These are phyloP conservation scores for Primulina eburnea DNA, from an alignment of 257 asterid species.

Conservation along the genomic window DNA sequence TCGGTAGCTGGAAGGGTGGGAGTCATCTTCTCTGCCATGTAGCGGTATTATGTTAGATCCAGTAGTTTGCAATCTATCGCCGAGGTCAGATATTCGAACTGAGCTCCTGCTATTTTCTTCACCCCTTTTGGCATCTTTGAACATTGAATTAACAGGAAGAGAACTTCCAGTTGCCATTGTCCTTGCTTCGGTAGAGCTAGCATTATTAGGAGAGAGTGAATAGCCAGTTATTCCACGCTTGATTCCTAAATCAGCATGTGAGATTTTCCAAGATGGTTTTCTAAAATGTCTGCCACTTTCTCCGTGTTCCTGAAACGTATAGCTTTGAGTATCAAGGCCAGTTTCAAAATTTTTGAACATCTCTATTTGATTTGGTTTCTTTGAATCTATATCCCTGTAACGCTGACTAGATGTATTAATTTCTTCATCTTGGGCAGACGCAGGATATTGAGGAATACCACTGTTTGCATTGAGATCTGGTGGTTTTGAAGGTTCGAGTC, in stretches of 20 bases:
- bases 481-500: constrained; percentile 98
- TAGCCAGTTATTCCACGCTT: constrained; percentile 50
- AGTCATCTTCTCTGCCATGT: constrained; percentile 37
- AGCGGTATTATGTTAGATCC: constrained; percentile 52
- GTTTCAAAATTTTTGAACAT: not conserved
- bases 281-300: constrained; percentile 14
- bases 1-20: constrained; percentile 26
- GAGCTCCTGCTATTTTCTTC: constrained; percentile 46
- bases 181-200: constrained; percentile 33
- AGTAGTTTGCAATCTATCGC: constrained; percentile 47
- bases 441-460: constrained; percentile 34
- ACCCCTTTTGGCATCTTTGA: constrained; percentile 27
- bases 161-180: constrained; percentile 32
- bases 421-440: constrained; percentile 30
- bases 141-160: constrained; percentile 33
- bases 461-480: constrained; percentile 56
- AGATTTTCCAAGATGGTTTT: constrained; percentile 62
- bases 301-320: not conserved
- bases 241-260: constrained; percentile 73
- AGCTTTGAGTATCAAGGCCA: not conserved
- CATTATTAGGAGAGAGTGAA: constrained; percentile 32
- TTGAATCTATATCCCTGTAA: not conserved
- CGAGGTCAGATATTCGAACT: constrained; percentile 53
- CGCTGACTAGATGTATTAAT: not conserved
- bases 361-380: not conserved